A percentile compares a stretch with the other conserved stretches of the same genome.
These are phyloP conservation scores for Arthrobotrys iridis DNA, from an alignment of 2,329 filamentous ascomycete genomes.

Conservation along the genomic window DNA sequence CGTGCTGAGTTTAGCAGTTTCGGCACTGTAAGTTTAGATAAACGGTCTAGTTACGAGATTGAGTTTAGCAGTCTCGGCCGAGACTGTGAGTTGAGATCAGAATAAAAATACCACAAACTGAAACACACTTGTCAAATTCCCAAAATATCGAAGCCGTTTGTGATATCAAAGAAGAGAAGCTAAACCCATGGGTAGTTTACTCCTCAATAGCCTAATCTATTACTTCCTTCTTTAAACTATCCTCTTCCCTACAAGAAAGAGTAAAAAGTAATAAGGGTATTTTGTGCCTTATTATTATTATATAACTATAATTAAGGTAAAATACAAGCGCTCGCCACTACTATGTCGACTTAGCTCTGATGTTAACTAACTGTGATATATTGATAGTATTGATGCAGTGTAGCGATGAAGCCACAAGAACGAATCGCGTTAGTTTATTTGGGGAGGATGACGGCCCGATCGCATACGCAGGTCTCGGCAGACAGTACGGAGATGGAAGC, in stretches of 20 bases:
- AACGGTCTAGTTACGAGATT: too few relatives aligned
- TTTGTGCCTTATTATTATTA: too few relatives aligned
- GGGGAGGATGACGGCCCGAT: background rate
- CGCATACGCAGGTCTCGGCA: background rate
- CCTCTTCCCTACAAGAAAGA: too few relatives aligned
- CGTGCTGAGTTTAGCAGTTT: background rate
- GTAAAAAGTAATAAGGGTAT: too few relatives aligned
- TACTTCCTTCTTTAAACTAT: too few relatives aligned
- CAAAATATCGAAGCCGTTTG: background rate
- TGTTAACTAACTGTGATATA: background rate
- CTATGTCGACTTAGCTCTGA: background rate
- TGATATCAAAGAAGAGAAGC: background rate
- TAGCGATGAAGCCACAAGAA: background rate
- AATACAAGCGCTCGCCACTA: background rate
- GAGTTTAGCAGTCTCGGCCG: too few relatives aligned
- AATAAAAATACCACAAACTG: constrained; percentile 6
- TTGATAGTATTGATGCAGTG: background rate
- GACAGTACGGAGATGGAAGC: background rate
- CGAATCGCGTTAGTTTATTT: background rate
- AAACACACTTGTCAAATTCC: background rate
- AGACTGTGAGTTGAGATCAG: background rate
- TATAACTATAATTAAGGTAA: background rate
- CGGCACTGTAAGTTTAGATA: too few relatives aligned
- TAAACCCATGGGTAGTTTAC: background rate
- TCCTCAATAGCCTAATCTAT: too few relatives aligned